Evolutionary conservation across 23 red algal species (phyloP).

Genomic region (Agarophyton chilense): DNA sequence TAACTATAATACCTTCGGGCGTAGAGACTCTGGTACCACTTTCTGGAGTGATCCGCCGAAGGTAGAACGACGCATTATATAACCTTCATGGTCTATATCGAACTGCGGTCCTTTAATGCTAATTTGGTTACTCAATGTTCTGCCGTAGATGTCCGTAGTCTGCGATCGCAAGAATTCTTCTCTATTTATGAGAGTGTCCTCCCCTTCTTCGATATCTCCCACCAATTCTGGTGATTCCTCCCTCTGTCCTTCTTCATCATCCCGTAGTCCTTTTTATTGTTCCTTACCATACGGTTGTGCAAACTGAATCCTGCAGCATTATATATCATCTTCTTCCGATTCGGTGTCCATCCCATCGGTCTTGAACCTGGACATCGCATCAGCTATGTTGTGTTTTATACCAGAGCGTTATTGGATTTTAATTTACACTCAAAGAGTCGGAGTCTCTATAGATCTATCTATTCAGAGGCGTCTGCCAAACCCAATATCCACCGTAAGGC

Average conservation of each 20-base stretch:
- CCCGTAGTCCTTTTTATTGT: not conserved
- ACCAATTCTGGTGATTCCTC: not conserved
- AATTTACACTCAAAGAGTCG: slow-evolving; percentile 21
- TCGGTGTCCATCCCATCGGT: not conserved
- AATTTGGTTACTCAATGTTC: not conserved
- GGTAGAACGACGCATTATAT: not conserved
- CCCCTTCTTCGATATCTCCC: not conserved
- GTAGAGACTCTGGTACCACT: not conserved
- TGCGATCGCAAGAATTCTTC: not conserved
- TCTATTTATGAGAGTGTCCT: not conserved
- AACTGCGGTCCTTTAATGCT: not conserved
- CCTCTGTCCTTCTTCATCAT: not conserved
- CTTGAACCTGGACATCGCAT: slow-evolving; percentile 13
- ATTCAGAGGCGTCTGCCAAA: too few species aligned
- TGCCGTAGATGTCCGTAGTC: not conserved
- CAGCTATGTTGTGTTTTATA: too few species aligned
- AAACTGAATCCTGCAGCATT: not conserved
- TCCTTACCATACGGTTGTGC: not conserved
- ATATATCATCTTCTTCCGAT: not conserved
- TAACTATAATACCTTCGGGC: not conserved
- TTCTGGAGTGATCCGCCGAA: slow-evolving; percentile 24
- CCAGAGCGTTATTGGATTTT: not conserved
- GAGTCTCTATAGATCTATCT: not conserved
- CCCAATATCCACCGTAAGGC: slow-evolving; percentile 43
- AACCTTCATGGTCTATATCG: not conserved